Evolutionary conservation across 371 early-diverging fungal species (phyloP).

Genomic region (Mucor circinelloides): DNA sequence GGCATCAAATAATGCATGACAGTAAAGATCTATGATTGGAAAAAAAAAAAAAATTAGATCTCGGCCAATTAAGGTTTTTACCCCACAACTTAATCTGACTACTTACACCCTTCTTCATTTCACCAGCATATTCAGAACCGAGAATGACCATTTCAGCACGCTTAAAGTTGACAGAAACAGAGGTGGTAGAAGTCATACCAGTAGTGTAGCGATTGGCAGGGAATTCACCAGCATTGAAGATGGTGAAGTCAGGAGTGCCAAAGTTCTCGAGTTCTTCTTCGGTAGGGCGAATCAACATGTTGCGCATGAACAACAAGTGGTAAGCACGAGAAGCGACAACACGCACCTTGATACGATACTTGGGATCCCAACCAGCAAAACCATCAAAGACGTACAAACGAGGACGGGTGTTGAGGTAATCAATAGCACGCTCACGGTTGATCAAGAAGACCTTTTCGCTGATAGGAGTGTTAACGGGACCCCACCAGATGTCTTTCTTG

Average conservation of each 20-base stretch:
- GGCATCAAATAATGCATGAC: conserved; percentile 99
- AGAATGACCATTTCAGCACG: conserved; percentile 85
- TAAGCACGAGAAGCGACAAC: conserved; percentile 95
- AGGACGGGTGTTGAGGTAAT: conserved; percentile 94
- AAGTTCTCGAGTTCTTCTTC: conserved; percentile 86
- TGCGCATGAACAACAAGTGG: conserved; percentile 96
- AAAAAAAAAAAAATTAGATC: conserved; percentile 87
- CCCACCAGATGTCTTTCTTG: conserved; percentile 92
- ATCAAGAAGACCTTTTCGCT: conserved; percentile 88
- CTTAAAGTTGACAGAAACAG: conserved; percentile 90
- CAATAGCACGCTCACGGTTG: conserved; percentile 95
- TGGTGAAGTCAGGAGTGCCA: conserved; percentile 96
- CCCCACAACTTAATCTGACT: background rate
- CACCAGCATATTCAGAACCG: conserved; percentile 97
- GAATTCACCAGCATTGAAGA: conserved; percentile 96
- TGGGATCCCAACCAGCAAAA: conserved; percentile 93
- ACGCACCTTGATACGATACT: conserved; percentile 95
- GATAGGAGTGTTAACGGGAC: conserved; percentile 94
- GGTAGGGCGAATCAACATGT: conserved; percentile 97
- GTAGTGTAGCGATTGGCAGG: conserved; percentile 95
- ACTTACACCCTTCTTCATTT: conserved; percentile 97
- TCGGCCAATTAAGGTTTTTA: conserved; percentile 58
- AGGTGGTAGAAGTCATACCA: conserved; percentile 96
- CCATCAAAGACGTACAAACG: conserved; percentile 97
- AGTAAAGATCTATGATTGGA: no score